phyloP scores from a whole-genome alignment of 371 early-diverging fungal genomes.

The Parasitella parasitica region DNA sequence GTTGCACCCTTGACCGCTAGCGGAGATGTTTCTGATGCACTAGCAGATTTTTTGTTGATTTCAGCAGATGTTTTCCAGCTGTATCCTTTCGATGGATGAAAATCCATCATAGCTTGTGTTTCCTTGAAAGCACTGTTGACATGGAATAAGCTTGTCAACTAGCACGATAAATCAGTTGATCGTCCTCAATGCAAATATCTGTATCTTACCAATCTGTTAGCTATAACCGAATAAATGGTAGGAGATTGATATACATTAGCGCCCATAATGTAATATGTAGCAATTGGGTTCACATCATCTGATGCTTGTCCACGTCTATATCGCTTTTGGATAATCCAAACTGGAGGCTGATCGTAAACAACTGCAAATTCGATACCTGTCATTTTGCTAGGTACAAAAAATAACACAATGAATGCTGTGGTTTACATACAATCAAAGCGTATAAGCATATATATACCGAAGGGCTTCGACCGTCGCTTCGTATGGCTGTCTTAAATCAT shows the following conservation, averaged over 20 bases:
- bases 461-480: constrained; percentile 58
- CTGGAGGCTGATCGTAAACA: constrained; percentile 72
- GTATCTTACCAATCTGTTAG: constrained; percentile 74
- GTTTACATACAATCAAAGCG: background rate
- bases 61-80: constrained; percentile 58
- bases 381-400: constrained; percentile 71
- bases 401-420: background rate
- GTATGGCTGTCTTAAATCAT: constrained; percentile 68
- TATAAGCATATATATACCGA: constrained; percentile 38
- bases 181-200: background rate
- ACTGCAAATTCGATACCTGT: constrained; percentile 88
- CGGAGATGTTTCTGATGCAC: background rate
- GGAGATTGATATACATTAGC: constrained; percentile 95
- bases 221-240: constrained; percentile 76
- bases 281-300: constrained; percentile 65
- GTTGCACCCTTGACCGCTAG: background rate
- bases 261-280: constrained; percentile 86
- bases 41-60: background rate
- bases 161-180: background rate
- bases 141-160: constrained; percentile 71
- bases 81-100: constrained; percentile 76
- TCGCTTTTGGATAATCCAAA: constrained; percentile 87
- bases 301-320: constrained; percentile 59
- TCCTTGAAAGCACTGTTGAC: constrained; percentile 73
- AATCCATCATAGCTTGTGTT: constrained; percentile 63